Conservation (phyloP, 768 basidiomycete species). For the Termitomyces sp. region DNA sequence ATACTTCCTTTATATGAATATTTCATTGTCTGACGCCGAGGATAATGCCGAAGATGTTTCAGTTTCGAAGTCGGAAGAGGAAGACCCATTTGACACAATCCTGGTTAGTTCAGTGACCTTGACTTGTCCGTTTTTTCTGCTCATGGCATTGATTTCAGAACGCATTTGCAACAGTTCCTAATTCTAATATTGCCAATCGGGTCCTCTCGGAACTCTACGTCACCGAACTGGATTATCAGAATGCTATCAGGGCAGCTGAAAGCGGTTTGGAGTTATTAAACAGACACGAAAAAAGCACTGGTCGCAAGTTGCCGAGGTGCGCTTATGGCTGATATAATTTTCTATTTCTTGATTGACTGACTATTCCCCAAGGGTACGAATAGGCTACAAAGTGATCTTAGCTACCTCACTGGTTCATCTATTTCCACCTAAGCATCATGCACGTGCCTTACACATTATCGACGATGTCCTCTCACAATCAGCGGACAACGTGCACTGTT, state of each 20-base stretch:
- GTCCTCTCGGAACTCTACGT: slow-evolving; percentile 65
- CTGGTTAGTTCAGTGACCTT: slow-evolving; percentile 44
- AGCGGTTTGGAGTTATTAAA: slow-evolving; percentile 58
- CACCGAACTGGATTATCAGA: slow-evolving; percentile 68
- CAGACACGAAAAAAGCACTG: slow-evolving; percentile 53
- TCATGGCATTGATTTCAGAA: slow-evolving; percentile 35
- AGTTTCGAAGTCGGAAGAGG: slow-evolving; percentile 31
- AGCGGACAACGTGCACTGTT: slow-evolving; percentile 57
- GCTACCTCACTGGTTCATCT: slow-evolving; percentile 79
- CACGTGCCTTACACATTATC: slow-evolving; percentile 69
- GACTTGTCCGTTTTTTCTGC: neutral
- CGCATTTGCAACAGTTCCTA: slow-evolving; percentile 42
- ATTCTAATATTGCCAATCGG: slow-evolving; percentile 66
- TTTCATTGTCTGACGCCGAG: slow-evolving; percentile 36
- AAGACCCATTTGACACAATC: slow-evolving; percentile 58
- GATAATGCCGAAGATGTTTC: slow-evolving; percentile 33
- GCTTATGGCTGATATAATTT: slow-evolving; percentile 13
- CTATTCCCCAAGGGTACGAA: slow-evolving; percentile 45
- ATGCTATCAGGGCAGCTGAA: slow-evolving; percentile 68
- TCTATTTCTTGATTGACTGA: neutral
- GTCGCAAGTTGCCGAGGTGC: slow-evolving; percentile 48
- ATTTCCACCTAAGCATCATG: slow-evolving; percentile 88
- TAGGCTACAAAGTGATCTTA: slow-evolving; percentile 68
- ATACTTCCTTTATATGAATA: slow-evolving; percentile 63
- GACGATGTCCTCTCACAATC: slow-evolving; percentile 65